Percentiles rank a stretch among this genome's conserved stretches.
Evolutionary conservation across 1,284 basidiomycete genomes (phyloP).

Genomic region (Austroboletus sp.): DNA sequence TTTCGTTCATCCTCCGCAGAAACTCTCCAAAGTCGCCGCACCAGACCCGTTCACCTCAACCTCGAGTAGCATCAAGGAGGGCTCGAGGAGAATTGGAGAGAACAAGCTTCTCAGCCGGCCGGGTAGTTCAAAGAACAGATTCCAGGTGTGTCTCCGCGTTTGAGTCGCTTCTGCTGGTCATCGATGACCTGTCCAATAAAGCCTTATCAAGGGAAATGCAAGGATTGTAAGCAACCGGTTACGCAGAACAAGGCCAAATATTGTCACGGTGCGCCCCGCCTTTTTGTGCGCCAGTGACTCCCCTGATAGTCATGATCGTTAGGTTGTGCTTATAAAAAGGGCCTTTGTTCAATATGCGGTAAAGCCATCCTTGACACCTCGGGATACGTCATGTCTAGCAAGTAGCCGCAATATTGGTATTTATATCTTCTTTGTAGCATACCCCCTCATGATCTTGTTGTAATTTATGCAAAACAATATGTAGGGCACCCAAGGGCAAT

Average conservation of each 20-base stretch:
- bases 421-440: conserved; percentile 24
- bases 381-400: conserved; percentile 76
- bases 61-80: conserved; percentile 66
- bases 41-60: conserved; percentile 74
- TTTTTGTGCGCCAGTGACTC: conserved; percentile 4
- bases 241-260: conserved; percentile 81
- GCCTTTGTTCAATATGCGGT: conserved; percentile 76
- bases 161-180: conserved; percentile 1
- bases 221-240: conserved; percentile 71
- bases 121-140: conserved; percentile 62
- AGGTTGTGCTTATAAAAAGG: conserved; percentile 83
- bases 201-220: conserved; percentile 79
- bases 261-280: conserved; percentile 59
- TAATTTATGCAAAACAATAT: conserved; percentile 10
- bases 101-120: conserved; percentile 70
- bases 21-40: conserved; percentile 75
- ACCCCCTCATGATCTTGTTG: conserved; percentile 3
- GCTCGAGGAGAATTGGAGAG: conserved; percentile 72
- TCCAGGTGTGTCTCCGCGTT: conserved; percentile 46
- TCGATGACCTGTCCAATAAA: conserved; percentile 27
- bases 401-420: conserved; percentile 37
- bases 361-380: conserved; percentile 75
- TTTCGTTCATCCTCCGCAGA: conserved; percentile 38
- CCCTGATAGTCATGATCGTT: conserved; percentile 7
- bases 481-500: not conserved